Conservation (phyloP, 78 protist species). For the Dictyostelium brefeldianum region DNA sequence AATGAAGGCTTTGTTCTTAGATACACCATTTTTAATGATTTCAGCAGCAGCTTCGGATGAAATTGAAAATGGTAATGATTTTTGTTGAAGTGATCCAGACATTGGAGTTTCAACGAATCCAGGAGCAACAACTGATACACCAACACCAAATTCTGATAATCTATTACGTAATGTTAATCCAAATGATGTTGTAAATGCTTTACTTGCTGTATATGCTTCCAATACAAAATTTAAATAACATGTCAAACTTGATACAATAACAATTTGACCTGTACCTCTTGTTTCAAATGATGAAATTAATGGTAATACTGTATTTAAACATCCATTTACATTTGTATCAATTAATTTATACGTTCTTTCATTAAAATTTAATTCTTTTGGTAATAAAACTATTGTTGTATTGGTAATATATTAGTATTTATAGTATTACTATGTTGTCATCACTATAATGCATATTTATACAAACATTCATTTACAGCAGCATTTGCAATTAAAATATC, state of each 20-base stretch:
- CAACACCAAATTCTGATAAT: conserved; percentile 22
- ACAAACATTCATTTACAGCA: conserved; percentile 29
- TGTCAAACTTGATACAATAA: conserved; percentile 3
- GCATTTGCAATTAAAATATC: conserved; percentile 51
- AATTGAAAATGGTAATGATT: not conserved
- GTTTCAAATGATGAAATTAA: not conserved
- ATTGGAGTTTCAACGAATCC: conserved; percentile 22
- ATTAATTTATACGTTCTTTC: conserved; percentile 3
- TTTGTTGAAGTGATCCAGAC: conserved; percentile 19
- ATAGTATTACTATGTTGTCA: no score
- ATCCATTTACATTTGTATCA: conserved; percentile 30
- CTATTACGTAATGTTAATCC: conserved; percentile 22
- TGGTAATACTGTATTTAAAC: conserved; percentile 39
- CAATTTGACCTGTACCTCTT: conserved; percentile 45
- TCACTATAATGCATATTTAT: no score
- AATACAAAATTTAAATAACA: not conserved
- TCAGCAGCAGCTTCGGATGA: conserved; percentile 6
- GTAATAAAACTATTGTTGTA: not conserved
- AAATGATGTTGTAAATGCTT: not conserved
- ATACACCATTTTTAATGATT: not conserved
- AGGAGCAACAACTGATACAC: conserved; percentile 33
- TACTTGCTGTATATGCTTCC: not conserved
- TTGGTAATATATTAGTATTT: no score
- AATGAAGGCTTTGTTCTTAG: conserved; percentile 4
- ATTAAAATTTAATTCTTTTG: conserved; percentile 19